A percentile compares a stretch with the other conserved stretches of the same genome.
phyloP scores from a whole-genome alignment of 139 green algal species.

The Ettlia oleoabundans region DNA sequence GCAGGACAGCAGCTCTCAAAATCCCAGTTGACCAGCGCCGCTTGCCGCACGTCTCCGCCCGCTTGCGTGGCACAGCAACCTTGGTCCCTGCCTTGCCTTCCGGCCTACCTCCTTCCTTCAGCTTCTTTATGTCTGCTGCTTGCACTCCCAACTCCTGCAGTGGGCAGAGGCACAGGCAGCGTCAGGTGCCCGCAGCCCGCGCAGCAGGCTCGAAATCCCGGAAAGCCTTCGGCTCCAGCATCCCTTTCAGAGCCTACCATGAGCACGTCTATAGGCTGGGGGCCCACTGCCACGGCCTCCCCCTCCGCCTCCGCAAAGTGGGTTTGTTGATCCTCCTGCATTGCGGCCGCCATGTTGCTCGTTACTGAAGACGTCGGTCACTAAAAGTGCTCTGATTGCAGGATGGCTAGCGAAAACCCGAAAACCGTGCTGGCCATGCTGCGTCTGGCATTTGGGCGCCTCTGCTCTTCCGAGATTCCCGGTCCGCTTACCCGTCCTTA shows the following conservation, averaged over 20 bases:
- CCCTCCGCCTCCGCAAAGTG: constrained; percentile 32
- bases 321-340: constrained; percentile 6
- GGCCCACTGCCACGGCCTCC: constrained; percentile 40
- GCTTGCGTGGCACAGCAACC: no score
- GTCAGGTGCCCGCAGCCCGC: constrained; percentile 16
- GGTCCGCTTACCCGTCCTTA: no score
- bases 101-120: constrained; percentile 83
- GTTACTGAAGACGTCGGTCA: no score
- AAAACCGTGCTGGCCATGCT: no score
- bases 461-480: no score
- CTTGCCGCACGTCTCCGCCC: no score
- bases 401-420: no score
- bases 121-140: constrained; percentile 95
- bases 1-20: not conserved
- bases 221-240: no score
- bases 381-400: no score
- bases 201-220: not conserved
- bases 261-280: constrained; percentile 55
- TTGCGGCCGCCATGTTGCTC: constrained; percentile 5
- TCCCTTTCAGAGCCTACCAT: no score
- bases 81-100: not conserved
- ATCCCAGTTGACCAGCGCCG: not conserved
- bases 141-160: constrained; percentile 80
- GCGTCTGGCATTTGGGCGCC: no score
- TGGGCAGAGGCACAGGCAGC: not conserved